phyloP scores from a whole-genome alignment of 2,329 filamentous ascomycete species.

The Paecilomyces dactylethromorphus region DNA sequence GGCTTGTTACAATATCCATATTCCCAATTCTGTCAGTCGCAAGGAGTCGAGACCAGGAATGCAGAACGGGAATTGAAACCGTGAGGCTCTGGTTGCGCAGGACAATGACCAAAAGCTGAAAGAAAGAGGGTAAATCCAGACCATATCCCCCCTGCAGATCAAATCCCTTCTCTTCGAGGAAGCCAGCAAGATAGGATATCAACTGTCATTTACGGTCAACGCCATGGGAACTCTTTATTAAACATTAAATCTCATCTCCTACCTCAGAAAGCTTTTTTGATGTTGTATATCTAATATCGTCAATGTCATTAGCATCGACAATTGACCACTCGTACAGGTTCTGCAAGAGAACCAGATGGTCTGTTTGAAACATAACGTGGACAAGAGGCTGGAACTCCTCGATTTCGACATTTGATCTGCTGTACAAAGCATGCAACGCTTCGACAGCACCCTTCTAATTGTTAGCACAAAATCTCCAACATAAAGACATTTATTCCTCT shows the following conservation, averaged over 20 bases:
- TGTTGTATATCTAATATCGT: slow-evolving; percentile 86
- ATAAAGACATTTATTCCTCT: slow-evolving; percentile 14
- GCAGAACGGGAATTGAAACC: slow-evolving; percentile 85
- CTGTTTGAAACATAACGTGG: slow-evolving; percentile 68
- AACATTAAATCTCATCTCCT: slow-evolving; percentile 16
- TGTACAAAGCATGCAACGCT: slow-evolving; percentile 75
- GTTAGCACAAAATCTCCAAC: background rate
- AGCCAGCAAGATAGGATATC: slow-evolving; percentile 76
- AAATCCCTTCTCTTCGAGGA: slow-evolving; percentile 70
- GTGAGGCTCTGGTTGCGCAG: slow-evolving; percentile 81
- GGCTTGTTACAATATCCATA: slow-evolving; percentile 49
- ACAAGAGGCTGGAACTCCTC: slow-evolving; percentile 73
- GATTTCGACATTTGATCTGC: slow-evolving; percentile 64
- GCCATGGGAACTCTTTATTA: background rate
- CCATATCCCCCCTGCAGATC: slow-evolving; percentile 52
- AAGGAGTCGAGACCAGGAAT: slow-evolving; percentile 81
- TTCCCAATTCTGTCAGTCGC: slow-evolving; percentile 63
- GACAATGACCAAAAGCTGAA: slow-evolving; percentile 72
- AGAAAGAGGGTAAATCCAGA: slow-evolving; percentile 65
- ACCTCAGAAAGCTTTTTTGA: slow-evolving; percentile 93
- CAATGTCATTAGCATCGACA: slow-evolving; percentile 73
- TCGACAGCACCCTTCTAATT: slow-evolving; percentile 65
- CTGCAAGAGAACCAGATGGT: slow-evolving; percentile 64
- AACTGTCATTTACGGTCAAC: slow-evolving; percentile 47
- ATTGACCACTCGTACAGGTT: slow-evolving; percentile 74